These are phyloP conservation scores for Colletotrichum sidae DNA, from an alignment of 2,329 filamentous ascomycete species.

Conservation along the genomic window DNA sequence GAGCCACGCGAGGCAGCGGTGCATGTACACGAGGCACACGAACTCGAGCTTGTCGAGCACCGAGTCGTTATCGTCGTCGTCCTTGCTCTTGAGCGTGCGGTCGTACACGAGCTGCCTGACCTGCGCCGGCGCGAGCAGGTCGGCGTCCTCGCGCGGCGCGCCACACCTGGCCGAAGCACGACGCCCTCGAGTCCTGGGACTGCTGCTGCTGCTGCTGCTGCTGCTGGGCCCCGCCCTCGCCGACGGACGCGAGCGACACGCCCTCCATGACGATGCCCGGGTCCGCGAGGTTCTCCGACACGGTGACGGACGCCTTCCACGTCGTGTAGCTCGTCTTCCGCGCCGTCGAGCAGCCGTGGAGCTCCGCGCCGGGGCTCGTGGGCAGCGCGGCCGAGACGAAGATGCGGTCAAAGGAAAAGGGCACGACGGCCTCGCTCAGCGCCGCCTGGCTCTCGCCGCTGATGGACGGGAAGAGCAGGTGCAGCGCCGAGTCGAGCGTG, in stretches of 20 bases:
- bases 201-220: too few relatives aligned
- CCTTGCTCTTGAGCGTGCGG: constrained; percentile 31
- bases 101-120: constrained; percentile 30
- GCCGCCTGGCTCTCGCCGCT: constrained; percentile 28
- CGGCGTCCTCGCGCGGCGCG: constrained; percentile 29
- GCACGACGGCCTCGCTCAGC: constrained; percentile 26
- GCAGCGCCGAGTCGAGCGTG: constrained; percentile 33
- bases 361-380: constrained; percentile 19
- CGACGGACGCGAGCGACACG: constrained; percentile 27
- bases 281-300: constrained; percentile 27
- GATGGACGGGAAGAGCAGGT: constrained; percentile 37
- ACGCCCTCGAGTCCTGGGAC: constrained; percentile 25
- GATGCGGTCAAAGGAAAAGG: constrained; percentile 31
- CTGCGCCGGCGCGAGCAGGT: constrained; percentile 26
- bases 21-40: constrained; percentile 28
- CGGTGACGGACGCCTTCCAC: constrained; percentile 30
- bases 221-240: constrained; percentile 17
- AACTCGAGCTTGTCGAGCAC: constrained; percentile 33
- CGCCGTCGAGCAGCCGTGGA: constrained; percentile 27
- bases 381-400: constrained; percentile 30
- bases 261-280: constrained; percentile 30
- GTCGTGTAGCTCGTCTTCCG: constrained; percentile 36
- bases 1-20: constrained; percentile 30
- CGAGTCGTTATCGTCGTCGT: constrained; percentile 22
- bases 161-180: constrained; percentile 28